These are phyloP conservation scores for Talinum fruticosum DNA, from an alignment of 148 eudicot genomes.

Conservation along the genomic window DNA sequence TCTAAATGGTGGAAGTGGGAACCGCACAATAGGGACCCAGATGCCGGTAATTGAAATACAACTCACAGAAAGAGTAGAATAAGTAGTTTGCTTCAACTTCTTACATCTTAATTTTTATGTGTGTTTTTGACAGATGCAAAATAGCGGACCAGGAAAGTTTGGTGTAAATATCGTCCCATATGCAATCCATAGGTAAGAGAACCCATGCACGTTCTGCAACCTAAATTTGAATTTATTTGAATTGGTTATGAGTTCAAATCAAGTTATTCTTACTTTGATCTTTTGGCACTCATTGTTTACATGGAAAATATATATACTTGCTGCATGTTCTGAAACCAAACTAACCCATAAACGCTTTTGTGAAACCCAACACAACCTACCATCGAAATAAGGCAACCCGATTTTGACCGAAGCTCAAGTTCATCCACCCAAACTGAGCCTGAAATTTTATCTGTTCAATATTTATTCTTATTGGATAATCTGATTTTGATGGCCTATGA, in stretches of 20 bases:
- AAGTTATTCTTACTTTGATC: too few species aligned
- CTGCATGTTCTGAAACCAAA: too few species aligned
- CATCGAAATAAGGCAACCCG: too few species aligned
- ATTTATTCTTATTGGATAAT: not conserved
- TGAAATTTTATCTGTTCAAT: not conserved
- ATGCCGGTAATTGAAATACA: slow-evolving; percentile 28
- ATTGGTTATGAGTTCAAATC: too few species aligned
- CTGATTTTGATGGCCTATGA: too few species aligned
- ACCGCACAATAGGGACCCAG: slow-evolving; percentile 23
- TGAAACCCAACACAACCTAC: too few species aligned
- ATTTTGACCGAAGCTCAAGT: too few species aligned
- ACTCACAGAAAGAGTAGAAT: not conserved
- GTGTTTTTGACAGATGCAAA: slow-evolving; percentile 38
- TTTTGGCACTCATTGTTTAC: too few species aligned
- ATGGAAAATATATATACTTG: too few species aligned
- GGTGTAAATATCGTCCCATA: slow-evolving; percentile 21
- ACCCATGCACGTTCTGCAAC: not conserved
- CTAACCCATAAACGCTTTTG: too few species aligned
- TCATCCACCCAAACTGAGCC: too few species aligned
- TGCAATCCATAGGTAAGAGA: slow-evolving; percentile 43
- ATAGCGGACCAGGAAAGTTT: slow-evolving; percentile 26
- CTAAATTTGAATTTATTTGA: not conserved
- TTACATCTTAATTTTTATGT: not conserved
- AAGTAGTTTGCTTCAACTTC: not conserved
- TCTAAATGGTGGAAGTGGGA: slow-evolving; percentile 5